phyloP scores from a whole-genome alignment of 441 rosid genomes.

The Hura crepitans region DNA sequence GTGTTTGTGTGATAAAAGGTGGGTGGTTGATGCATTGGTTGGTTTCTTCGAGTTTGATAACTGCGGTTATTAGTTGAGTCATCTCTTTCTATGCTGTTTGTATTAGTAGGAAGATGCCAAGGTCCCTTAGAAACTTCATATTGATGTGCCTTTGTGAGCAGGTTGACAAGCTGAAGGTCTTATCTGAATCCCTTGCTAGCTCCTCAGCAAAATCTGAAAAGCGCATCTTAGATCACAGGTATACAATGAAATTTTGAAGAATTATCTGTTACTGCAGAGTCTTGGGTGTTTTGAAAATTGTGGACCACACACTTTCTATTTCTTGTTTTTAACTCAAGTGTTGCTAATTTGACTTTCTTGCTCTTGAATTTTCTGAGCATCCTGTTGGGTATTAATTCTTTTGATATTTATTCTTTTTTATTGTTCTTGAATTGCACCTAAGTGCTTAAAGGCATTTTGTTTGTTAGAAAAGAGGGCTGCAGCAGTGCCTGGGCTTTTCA shows the following conservation, averaged over 20 bases:
- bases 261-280: not conserved
- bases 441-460: not conserved
- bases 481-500: not conserved
- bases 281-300: not conserved
- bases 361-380: not conserved
- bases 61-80: not conserved
- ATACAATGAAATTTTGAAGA: conserved; percentile 13
- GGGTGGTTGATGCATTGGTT: not conserved
- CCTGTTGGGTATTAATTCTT: not conserved
- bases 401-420: not conserved
- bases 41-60: not conserved
- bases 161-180: conserved; percentile 93
- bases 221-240: conserved; percentile 88
- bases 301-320: not conserved
- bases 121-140: not conserved
- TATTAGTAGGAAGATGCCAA: not conserved
- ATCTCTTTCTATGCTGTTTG: not conserved
- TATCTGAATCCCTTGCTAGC: conserved; percentile 84
- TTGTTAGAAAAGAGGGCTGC: not conserved
- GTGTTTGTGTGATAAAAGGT: not conserved
- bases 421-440: not conserved
- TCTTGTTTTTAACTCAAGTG: not conserved
- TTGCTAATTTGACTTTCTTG: not conserved
- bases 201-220: conserved; percentile 80
- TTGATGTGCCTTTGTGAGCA: conserved; percentile 39